These are phyloP conservation scores for Pythium myriotylum DNA, from an alignment of 352 stramenopile genomes.

Conservation along the genomic window DNA sequence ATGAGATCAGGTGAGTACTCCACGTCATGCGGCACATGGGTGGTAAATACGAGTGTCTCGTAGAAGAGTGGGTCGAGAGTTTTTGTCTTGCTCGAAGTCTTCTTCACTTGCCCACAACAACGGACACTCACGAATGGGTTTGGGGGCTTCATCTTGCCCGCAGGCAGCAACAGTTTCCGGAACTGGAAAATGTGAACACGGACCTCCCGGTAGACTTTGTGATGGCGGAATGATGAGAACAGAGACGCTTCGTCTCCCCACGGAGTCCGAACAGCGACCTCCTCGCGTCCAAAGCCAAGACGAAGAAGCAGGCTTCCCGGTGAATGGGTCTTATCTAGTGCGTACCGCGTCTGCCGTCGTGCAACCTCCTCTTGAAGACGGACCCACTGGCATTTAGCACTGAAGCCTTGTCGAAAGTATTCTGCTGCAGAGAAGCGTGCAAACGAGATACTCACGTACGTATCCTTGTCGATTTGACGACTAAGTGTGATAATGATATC, in stretches of 20 bases:
- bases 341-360: conserved; percentile 57
- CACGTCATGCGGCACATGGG: conserved; percentile 50
- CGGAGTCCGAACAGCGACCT: conserved; percentile 54
- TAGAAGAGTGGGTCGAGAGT: conserved; percentile 85
- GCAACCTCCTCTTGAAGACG: conserved; percentile 59
- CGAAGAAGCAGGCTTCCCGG: conserved; percentile 56
- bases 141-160: conserved; percentile 46
- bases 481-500: conserved; percentile 73
- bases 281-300: conserved; percentile 67
- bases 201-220: conserved; percentile 60
- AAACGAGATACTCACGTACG: conserved; percentile 62
- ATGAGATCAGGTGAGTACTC: conserved; percentile 72
- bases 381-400: conserved; percentile 52
- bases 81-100: conserved; percentile 45
- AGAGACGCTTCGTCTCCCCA: conserved; percentile 52
- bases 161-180: conserved; percentile 50
- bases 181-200: conserved; percentile 88
- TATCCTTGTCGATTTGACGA: conserved; percentile 57
- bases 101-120: conserved; percentile 65
- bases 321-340: conserved; percentile 52
- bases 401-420: conserved; percentile 48
- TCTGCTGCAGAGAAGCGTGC: conserved; percentile 45
- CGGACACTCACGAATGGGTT: conserved; percentile 84
- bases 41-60: conserved; percentile 68
- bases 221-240: conserved; percentile 50